Base-by-base conservation (phyloP, 73 alveolate genomes). In the Uronychia setigera region DNA sequence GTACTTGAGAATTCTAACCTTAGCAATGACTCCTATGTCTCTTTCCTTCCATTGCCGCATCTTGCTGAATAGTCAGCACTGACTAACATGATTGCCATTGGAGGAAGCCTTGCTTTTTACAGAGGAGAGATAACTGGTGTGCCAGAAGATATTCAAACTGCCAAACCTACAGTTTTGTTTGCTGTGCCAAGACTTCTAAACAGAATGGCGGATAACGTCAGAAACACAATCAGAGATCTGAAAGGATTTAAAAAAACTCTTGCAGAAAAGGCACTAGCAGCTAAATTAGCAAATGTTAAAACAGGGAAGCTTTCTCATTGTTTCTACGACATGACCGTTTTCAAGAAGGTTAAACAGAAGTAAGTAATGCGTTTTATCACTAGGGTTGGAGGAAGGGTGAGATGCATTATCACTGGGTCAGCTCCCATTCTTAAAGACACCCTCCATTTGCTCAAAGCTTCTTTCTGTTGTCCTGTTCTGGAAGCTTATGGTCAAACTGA, bases 371-470 rank as follows among this genome's bases (percentile, higher is more conserved):
- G 5, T 46, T 46, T n/a, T n/a, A n/a, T 11, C 67, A 11, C 67
- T 46, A 75, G 46, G 33, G 74, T 95, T 31, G 99, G 99, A 1
- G 99, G 99, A 11, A 94, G 95, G 77, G 79, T 95, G 59, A 58
- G 91, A 27, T 82, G 90, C 88, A 80, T 96, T 81, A 59, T 87
- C 80, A 88, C 95, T 0, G 98, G 97, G n/a, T 83, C 95, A 0
- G 99, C 99, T 13, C 98, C 99, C 25, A 29, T 95, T 29, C 88
- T 93, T 35, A 79, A 79, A 85, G 99, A 96, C 11, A 92, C 93
- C 26, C 80, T 92, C 19, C 86, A 82, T 75, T 93, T 95, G 35
- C 33, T 96, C 33, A 82, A 84, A 57, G 82, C 78, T 27, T 78
- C 84, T 31, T 92, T 93, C 59, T 46, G 88, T 26, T 83, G 89